phyloP scores from a whole-genome alignment of 441 rosid species.

The Populus trichocarpa region DNA sequence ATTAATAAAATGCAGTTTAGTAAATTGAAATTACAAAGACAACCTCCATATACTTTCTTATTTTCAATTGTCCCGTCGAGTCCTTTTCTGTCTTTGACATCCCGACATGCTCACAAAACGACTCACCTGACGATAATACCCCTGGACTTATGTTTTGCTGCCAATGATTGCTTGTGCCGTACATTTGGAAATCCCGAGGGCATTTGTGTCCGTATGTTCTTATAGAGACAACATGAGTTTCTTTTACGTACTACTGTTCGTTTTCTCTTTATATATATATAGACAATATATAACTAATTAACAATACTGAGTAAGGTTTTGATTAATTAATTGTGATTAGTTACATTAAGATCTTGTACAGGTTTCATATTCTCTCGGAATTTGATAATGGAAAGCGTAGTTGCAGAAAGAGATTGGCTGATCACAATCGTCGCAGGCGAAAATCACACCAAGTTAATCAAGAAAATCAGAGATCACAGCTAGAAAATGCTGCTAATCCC shows the following conservation, averaged over 20 bases:
- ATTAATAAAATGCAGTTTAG: neutral
- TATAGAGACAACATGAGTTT: neutral
- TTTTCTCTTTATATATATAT: neutral
- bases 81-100: neutral
- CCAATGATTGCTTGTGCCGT: neutral
- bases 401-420: slow-evolving; percentile 89
- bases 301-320: neutral
- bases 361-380: slow-evolving; percentile 85
- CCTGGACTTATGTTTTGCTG: neutral
- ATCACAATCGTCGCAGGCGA: slow-evolving; percentile 90
- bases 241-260: neutral
- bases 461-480: slow-evolving; percentile 39
- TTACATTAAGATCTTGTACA: slow-evolving; percentile 17
- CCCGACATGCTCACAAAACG: neutral
- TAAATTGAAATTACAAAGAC: neutral
- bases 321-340: neutral
- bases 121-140: neutral
- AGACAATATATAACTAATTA: too few species aligned
- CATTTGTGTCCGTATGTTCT: neutral
- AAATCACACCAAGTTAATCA: slow-evolving; percentile 55
- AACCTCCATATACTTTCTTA: neutral
- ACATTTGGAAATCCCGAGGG: neutral
- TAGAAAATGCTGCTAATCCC: slow-evolving; percentile 25
- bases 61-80: neutral
- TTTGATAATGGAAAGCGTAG: slow-evolving; percentile 97